Base-by-base conservation (phyloP, 2,329 filamentous ascomycete species). In the Colletotrichum noveboracense region DNA sequence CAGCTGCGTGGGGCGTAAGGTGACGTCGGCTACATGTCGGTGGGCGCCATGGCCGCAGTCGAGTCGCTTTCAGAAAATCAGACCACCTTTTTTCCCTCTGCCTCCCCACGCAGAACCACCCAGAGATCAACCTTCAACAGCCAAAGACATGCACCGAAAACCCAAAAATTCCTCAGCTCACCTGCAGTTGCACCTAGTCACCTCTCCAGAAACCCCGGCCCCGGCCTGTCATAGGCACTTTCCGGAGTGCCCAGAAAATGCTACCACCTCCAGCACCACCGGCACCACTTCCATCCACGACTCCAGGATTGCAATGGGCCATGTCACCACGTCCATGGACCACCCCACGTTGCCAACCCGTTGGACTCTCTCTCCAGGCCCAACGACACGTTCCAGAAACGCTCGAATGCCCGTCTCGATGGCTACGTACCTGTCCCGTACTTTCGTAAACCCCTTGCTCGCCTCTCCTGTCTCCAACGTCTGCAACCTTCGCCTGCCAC, bases 121-220 rank as follows among this genome's bases (percentile, higher is more conserved):
- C 21, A 73, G 38, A 65, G 24, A 72, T 67, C 55, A 72, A 43
- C 69, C 24, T 62, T 48, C 38, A 24, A 13, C 30, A 8, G 38
- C 38, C 36, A 73, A 61, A 43, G 62, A 55, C 26, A 61, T 66
- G 62, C 68, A 66, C 32, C 36, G 68, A 55, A 71, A 62, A 55
- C 68, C 62, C 55, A 62, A 58, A 75, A 48, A 55, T 64, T 75
- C 64, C 73, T 75, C 73, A 75, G 73, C 69, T 65, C 70, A 75
- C 28, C 61, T 72, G 69, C 72, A 75, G 61, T 24, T 52, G 61
- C 30, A 7, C 52, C 32, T 52, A 21, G 21, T 71, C 69, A 36
- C 55, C n/a, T n/a, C 43, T 62, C 26, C 26, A 16, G 26, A 70
- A 24, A 38, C 55, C 68, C 66, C 32, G 52, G 52, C 66, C 32